phyloP scores from a whole-genome alignment of 345 rosid genomes.

The Salix purpurea region DNA sequence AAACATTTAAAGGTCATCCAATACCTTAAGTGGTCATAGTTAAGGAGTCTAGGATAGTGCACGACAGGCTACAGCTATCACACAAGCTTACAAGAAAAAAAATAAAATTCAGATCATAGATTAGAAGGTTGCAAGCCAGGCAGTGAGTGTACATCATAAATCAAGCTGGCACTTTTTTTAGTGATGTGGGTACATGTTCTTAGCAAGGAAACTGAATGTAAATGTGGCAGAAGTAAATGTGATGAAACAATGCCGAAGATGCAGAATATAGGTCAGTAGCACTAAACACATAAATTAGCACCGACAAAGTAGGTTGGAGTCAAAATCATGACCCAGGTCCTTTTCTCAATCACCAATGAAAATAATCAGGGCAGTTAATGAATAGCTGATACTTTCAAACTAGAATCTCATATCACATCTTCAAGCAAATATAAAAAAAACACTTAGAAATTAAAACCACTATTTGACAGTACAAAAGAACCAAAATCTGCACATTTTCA shows the following conservation, averaged over 20 bases:
- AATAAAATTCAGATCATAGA: too few species aligned
- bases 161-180: too few species aligned
- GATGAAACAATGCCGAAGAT: neutral
- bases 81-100: too few species aligned
- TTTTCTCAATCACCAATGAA: neutral
- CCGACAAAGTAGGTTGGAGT: neutral
- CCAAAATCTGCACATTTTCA: neutral
- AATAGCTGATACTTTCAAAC: neutral
- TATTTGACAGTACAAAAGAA: neutral
- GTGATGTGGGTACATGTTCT: too few species aligned
- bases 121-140: too few species aligned
- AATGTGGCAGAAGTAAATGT: neutral
- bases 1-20: too few species aligned
- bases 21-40: too few species aligned
- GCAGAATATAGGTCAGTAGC: neutral
- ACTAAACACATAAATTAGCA: neutral
- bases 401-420: neutral
- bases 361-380: neutral
- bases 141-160: too few species aligned
- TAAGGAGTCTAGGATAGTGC: too few species aligned
- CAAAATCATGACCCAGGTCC: neutral
- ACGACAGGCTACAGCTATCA: too few species aligned
- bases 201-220: too few species aligned
- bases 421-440: constrained; percentile 3
- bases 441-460: neutral